Evolutionary conservation across 129 eudicot species (phyloP), one percentile per base, ranked within the genome.

Genomic region (Flaveria robusta): DNA sequence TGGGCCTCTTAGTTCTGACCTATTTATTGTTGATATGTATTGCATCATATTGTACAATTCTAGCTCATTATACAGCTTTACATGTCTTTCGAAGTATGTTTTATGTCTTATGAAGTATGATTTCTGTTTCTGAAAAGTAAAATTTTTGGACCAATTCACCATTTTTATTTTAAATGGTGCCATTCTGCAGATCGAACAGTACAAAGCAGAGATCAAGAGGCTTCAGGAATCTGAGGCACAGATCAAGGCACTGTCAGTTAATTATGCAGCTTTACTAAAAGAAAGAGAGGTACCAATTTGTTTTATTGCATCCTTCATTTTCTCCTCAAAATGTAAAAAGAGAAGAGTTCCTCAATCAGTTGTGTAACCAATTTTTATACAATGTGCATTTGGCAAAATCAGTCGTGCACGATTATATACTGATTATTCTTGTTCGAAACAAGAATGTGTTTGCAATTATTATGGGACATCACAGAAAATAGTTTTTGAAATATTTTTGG

Each of bases 141-240:
- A 6, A 64, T 39, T 22, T 52, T 68, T 52, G 39, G 73, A 65
- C 26, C 41, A 54, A 34, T 5, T n/a, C 26, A 13, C 24, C 34
- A 16, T 72, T 19, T 66, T 0, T 43, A 22, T 19, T 75, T 70
- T n/a, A 68, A 34, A 23, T 49, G 9, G 10, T 74, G 13, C 15
- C 42, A 22, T 77, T 55, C 67, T 80, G 67, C 89, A 93, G 98
- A 84, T 91, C 34, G 93, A 87, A 59, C 90, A 86, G 62, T 94
- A 83, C 85, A 91, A 82, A 81, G 74, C 85, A 31, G 94, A 94
- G 79, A 94, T 94, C 15, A 94, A 86, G 96, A 87, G 87, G 79
- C 99, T 94, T 77, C 91, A 87, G 88, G 97, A 91, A 13, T 94
- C 99, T 1, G 97, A 94, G 91, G 86, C 96, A 2, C 93, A 91